Percentiles rank a stretch among this genome's conserved stretches.
Evolutionary conservation across 2,329 filamentous ascomycete genomes (phyloP).

Genomic region (Waltergamsia citrina): DNA sequence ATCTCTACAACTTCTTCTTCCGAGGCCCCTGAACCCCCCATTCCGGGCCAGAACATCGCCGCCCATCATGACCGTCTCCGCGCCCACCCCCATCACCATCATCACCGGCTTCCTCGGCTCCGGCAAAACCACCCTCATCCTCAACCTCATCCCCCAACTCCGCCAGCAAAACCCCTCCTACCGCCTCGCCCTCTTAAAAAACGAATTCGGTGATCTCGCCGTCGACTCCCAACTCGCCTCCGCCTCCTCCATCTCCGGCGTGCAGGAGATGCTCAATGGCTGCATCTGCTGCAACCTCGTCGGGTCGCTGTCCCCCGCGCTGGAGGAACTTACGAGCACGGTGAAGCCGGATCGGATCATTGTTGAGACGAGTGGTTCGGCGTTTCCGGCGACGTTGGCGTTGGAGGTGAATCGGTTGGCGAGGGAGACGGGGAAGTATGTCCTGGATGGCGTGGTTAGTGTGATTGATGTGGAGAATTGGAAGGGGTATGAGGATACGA

Average conservation of each 20-base stretch:
- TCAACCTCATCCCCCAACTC: conserved; percentile 89
- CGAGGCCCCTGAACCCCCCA: no score
- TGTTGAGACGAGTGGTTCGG: conserved; percentile 84
- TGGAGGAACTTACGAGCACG: conserved; percentile 57
- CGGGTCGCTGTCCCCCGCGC: conserved; percentile 74
- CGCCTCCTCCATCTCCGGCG: conserved; percentile 74
- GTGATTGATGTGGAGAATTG: conserved; percentile 95
- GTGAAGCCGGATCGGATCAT: conserved; percentile 72
- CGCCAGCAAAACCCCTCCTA: conserved; percentile 62
- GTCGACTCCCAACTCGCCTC: conserved; percentile 88
- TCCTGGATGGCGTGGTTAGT: conserved; percentile 78
- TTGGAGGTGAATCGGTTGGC: conserved; percentile 80
- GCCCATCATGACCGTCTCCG: conserved; percentile 40
- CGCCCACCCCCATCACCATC: conserved; percentile 82
- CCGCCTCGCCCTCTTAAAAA: conserved; percentile 90
- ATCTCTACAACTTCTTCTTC: no score
- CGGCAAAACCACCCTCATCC: conserved; percentile 91
- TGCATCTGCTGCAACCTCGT: conserved; percentile 99
- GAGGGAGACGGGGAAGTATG: conserved; percentile 58
- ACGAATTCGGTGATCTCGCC: conserved; percentile 93
- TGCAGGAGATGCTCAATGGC: conserved; percentile 87
- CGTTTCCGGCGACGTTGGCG: conserved; percentile 80
- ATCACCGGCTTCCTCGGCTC: conserved; percentile 93
- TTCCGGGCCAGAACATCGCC: no score
- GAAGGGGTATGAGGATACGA: conserved; percentile 85